phyloP scores from a whole-genome alignment of 2,329 filamentous ascomycete species.

The Diplodia intermedia region DNA sequence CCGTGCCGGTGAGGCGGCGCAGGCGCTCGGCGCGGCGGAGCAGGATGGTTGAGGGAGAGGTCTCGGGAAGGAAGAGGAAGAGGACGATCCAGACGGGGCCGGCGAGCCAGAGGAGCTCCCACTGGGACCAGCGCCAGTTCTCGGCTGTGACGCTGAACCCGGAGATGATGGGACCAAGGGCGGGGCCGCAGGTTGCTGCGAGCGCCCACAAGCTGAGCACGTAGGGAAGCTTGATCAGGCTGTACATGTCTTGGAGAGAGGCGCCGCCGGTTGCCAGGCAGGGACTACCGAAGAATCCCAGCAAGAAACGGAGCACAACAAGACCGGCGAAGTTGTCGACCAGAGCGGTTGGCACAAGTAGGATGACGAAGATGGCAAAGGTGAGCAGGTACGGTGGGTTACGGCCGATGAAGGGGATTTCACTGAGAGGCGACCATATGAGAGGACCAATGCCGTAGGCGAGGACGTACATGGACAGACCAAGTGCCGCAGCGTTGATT shows the following conservation, averaged over 20 bases:
- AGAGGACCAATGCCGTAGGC: constrained; percentile 68
- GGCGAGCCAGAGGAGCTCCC: constrained; percentile 41
- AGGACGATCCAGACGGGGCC: constrained; percentile 38
- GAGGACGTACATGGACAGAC: constrained; percentile 68
- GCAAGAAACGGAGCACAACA: constrained; percentile 59
- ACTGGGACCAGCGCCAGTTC: constrained; percentile 40
- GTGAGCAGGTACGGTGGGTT: constrained; percentile 72
- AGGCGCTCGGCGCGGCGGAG: constrained; percentile 39
- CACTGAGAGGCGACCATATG: constrained; percentile 69
- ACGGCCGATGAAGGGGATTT: constrained; percentile 71
- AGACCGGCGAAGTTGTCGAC: constrained; percentile 69
- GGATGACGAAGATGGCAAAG: constrained; percentile 71
- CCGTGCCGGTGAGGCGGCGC: constrained; percentile 61
- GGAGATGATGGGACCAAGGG: constrained; percentile 39
- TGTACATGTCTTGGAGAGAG: constrained; percentile 49
- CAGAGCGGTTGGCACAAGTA: constrained; percentile 69
- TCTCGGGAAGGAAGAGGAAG: constrained; percentile 41
- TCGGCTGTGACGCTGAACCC: constrained; percentile 38
- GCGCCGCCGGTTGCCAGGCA: constrained; percentile 50
- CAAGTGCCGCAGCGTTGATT: constrained; percentile 61
- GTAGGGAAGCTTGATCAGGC: constrained; percentile 53
- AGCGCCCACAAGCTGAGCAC: constrained; percentile 54
- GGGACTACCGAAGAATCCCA: constrained; percentile 50
- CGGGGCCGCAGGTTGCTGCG: constrained; percentile 49
- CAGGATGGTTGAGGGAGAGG: constrained; percentile 38